Evolutionary conservation across 2,329 filamentous ascomycete genomes (phyloP).

Genomic region (Didymella glomerata): DNA sequence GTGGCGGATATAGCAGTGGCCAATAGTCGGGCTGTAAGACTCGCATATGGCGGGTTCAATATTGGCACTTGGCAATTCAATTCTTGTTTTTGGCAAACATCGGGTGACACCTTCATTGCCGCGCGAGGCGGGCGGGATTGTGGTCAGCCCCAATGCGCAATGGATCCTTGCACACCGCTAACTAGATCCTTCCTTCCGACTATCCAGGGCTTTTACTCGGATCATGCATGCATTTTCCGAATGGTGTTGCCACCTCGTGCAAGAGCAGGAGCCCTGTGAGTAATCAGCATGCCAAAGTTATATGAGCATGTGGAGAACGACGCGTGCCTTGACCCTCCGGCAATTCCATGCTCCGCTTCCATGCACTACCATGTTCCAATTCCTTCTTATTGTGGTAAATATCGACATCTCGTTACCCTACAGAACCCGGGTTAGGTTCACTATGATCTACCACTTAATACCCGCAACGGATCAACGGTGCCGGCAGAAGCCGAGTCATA

Average conservation of each 20-base stretch:
- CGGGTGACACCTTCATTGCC: conserved; percentile 1
- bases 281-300: background rate
- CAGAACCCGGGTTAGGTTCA: background rate
- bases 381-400: background rate
- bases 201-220: background rate
- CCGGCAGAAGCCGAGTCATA: background rate
- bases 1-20: background rate
- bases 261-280: background rate
- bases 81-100: background rate
- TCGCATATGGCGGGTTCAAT: background rate
- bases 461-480: background rate
- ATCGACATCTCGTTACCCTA: background rate
- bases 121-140: conserved; percentile 9
- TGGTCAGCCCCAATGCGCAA: background rate
- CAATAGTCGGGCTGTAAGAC: background rate
- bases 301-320: background rate
- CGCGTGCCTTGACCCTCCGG: background rate
- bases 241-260: background rate
- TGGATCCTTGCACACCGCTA: background rate
- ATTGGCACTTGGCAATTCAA: background rate
- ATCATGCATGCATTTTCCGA: background rate
- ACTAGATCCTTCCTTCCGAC: background rate
- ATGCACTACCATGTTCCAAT: background rate
- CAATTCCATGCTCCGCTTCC: background rate
- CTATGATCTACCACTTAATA: background rate